Conservation (phyloP, 2,329 filamentous ascomycete genomes). For the Lizonia empirigonia region DNA sequence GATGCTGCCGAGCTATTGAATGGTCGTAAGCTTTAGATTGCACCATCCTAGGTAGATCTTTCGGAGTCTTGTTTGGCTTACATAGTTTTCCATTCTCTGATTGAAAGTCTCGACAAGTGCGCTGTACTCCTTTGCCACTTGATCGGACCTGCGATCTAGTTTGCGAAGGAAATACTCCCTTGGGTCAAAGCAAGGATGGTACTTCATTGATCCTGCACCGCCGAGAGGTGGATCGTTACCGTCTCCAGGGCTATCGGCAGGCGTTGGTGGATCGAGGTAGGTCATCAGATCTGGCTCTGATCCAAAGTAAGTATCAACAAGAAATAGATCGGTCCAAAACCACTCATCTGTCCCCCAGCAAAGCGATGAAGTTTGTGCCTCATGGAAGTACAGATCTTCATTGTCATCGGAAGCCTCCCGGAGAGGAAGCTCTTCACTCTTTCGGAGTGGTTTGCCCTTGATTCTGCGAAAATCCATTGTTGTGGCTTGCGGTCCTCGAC, state of each 20-base stretch:
- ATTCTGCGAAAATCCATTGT: neutral
- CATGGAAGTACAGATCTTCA: constrained; percentile 21
- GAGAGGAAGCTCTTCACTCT: constrained; percentile 19
- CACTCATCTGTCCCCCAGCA: constrained; percentile 22
- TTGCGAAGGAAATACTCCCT: neutral
- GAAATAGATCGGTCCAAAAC: constrained; percentile 26
- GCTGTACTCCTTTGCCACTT: constrained; percentile 15
- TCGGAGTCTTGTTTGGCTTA: constrained; percentile 4
- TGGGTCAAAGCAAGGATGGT: neutral
- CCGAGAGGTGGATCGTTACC: neutral
- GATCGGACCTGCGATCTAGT: neutral
- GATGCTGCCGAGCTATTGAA: neutral
- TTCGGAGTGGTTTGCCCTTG: constrained; percentile 11
- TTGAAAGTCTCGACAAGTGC: constrained; percentile 24
- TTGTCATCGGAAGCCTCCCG: constrained; percentile 3
- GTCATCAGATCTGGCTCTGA: constrained; percentile 15
- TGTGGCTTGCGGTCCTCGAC: neutral
- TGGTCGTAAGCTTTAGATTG: neutral
- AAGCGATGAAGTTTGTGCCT: constrained; percentile 26
- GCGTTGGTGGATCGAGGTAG: constrained; percentile 17
- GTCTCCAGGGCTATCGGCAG: neutral
- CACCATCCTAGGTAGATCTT: no score
- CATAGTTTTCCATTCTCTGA: constrained; percentile 27
- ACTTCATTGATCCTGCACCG: neutral
- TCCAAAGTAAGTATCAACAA: constrained; percentile 27